A percentile compares a stretch with the other conserved stretches of the same genome.
Conservation (phyloP, 225 moss, liverwort and hornwort genomes). For the Pseudisothecium myosuroides region DNA sequence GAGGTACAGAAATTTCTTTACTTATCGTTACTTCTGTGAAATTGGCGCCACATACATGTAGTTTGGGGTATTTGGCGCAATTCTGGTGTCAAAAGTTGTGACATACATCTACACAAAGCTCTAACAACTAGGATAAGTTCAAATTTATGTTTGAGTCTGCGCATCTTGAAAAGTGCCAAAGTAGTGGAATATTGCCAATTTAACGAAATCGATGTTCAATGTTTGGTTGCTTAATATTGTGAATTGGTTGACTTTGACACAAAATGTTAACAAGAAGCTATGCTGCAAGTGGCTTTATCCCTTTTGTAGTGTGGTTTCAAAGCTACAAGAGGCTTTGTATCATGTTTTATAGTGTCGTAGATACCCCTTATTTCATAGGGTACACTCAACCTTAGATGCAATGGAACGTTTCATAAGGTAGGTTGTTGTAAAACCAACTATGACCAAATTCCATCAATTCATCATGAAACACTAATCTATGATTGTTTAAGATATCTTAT, state of each 20-base stretch:
- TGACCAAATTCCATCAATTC: not conserved
- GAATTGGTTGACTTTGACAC: too few relatives aligned
- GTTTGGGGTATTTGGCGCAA: not conserved
- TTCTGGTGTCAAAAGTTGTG: not conserved
- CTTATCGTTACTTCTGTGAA: not conserved
- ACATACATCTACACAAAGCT: not conserved
- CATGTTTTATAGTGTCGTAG: not conserved
- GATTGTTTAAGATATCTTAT: not conserved
- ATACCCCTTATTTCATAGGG: not conserved
- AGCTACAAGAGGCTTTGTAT: not conserved
- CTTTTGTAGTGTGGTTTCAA: not conserved
- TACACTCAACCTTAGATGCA: not conserved
- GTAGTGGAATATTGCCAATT: not conserved
- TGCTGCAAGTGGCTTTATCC: not conserved
- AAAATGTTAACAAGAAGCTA: not conserved
- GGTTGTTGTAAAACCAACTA: not conserved
- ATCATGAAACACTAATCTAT: not conserved
- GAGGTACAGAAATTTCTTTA: not conserved
- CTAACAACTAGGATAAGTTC: not conserved
- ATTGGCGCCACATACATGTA: not conserved
- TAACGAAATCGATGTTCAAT: rapidly evolving
- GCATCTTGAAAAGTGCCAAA: not conserved
- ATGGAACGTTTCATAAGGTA: not conserved
- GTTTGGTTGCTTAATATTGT: not conserved
- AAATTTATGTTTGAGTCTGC: not conserved